Base-by-base conservation (phyloP, 2,329 filamentous ascomycete species). In the Xylaria sp. region DNA sequence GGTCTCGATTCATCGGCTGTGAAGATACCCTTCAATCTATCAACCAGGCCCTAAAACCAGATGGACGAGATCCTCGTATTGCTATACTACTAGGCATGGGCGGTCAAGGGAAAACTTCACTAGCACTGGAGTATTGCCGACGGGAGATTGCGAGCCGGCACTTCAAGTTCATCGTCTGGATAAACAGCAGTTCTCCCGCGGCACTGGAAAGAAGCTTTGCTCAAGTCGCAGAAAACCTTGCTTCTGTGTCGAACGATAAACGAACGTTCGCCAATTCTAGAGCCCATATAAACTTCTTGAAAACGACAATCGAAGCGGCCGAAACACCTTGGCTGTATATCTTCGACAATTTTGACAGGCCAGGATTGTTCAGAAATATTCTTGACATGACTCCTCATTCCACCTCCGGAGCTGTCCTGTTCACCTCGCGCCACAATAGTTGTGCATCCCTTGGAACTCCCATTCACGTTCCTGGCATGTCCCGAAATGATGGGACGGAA, bases 131-230 rank as follows among this genome's bases (percentile, higher is more conserved):
- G 40, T 46, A 54, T 25, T 54, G 40, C 31, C 40, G 52, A 5
- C 40, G 29, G 13, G 40, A 54, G 37, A 46, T 54, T 19, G 52
- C 19, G n/a, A 54, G 11, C 37, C 40, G 29, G 19, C 27, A 54
- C 21, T 54, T 54, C 31, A 54, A 6, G 31, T 54, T 54, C 17
- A 38, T 46, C n/a, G 38, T 54, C 13, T 54, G 52, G 40, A 54
- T 54, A 27, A 31, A 38, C 9, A 38, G 52, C 9, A 54, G 52
- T 29, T 54, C 40, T 13, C 52, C 52, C 9, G 40, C 52, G 15
- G 52, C 52, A 5, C 40, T 54, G 5, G 29, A 54, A 27, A 19
- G 40, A 5, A 46, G 40, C 29, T 44, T 54, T 37, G 19, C 40
- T 37, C 52, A 54, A n/a, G 29, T 9, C 21, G 40, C 52, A 37